A percentile compares a stretch with the other conserved stretches of the same genome.
These are phyloP conservation scores for Blastocystis sp. DNA, from an alignment of 352 stramenopile genomes.

Conservation along the genomic window DNA sequence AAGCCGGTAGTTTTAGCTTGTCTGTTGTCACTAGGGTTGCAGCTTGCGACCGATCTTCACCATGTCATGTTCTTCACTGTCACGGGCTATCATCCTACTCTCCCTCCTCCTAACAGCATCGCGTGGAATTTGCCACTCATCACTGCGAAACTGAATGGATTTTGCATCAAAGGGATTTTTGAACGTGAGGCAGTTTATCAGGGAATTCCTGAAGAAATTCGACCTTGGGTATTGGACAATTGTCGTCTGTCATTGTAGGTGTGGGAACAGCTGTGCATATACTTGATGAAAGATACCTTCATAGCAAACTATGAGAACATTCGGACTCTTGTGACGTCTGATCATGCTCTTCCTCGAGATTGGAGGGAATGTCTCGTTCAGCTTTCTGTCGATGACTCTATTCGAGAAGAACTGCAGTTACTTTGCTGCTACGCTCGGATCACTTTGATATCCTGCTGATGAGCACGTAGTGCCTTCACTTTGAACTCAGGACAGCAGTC, in stretches of 20 bases:
- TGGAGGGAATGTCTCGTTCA: neutral
- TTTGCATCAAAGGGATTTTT: neutral
- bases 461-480: neutral
- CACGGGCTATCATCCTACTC: neutral
- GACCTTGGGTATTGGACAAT: neutral
- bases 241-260: neutral
- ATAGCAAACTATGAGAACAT: neutral
- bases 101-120: neutral
- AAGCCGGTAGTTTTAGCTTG: neutral
- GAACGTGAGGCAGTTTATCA: conserved; percentile 51
- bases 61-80: conserved; percentile 49
- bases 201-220: conserved; percentile 50
- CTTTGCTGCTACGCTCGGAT: neutral
- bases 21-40: neutral
- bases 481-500: neutral
- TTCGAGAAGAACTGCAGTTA: neutral
- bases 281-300: neutral
- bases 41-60: neutral
- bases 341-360: neutral
- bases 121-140: conserved; percentile 21
- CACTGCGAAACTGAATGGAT: neutral
- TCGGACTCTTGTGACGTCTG: neutral
- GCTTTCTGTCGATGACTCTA: neutral
- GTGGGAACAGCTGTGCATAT: conserved; percentile 23
- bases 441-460: conserved; percentile 22